phyloP scores from a whole-genome alignment of 1,139 yeast genomes.

The Saccharomyces hybrid region DNA sequence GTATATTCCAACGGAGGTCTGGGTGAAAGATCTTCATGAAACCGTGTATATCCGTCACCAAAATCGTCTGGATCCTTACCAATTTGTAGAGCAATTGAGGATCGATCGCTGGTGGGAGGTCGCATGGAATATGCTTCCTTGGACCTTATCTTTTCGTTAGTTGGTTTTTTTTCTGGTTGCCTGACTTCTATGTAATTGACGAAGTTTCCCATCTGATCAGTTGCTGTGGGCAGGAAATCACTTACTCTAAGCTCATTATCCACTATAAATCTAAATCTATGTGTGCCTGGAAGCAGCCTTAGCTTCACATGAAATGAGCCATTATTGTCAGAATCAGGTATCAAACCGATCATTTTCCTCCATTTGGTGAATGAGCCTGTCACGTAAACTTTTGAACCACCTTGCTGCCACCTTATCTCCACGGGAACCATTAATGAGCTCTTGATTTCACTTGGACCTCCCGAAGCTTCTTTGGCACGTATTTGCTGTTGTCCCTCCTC shows the following conservation, averaged over 20 bases:
- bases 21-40: slow-evolving; percentile 48
- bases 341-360: slow-evolving; percentile 81
- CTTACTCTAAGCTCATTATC: slow-evolving; percentile 88
- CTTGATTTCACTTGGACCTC: background rate
- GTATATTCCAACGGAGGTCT: slow-evolving; percentile 30
- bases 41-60: slow-evolving; percentile 68
- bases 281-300: slow-evolving; percentile 72
- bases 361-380: slow-evolving; percentile 95
- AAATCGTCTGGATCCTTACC: slow-evolving; percentile 47
- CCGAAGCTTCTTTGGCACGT: background rate
- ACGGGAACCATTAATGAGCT: slow-evolving; percentile 45
- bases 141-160: slow-evolving; percentile 33
- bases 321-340: slow-evolving; percentile 38
- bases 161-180: slow-evolving; percentile 33
- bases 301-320: slow-evolving; percentile 43
- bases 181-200: slow-evolving; percentile 80
- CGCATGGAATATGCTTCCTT: slow-evolving; percentile 31
- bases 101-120: slow-evolving; percentile 29
- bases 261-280: slow-evolving; percentile 83
- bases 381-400: slow-evolving; percentile 80
- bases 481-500: background rate
- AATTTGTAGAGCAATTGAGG: slow-evolving; percentile 29
- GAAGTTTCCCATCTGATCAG: slow-evolving; percentile 93
- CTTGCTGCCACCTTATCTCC: slow-evolving; percentile 88
- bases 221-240: slow-evolving; percentile 87